Evolutionary conservation across 345 rosid species (phyloP).

Genomic region (Cardamine occulta): DNA sequence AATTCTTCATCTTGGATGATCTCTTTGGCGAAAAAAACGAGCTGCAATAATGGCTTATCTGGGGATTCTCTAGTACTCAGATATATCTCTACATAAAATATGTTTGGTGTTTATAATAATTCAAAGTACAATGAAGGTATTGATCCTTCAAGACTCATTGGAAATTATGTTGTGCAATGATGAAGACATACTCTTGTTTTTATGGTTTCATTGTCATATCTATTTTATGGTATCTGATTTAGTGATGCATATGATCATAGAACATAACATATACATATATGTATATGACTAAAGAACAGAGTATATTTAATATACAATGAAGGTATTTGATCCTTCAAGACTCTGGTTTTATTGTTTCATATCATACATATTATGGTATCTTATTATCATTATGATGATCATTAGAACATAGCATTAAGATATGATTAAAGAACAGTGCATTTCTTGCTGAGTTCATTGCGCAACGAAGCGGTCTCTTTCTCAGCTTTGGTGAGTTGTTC

Average conservation of each 20-base stretch:
- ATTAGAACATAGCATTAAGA: neutral
- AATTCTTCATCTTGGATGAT: constrained; percentile 81
- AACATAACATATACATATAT: neutral
- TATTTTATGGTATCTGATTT: constrained; percentile 16
- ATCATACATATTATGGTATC: neutral
- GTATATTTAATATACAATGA: neutral
- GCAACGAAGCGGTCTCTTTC: constrained; percentile 32
- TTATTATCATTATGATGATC: neutral
- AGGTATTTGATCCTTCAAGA: neutral
- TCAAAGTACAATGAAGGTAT: constrained; percentile 34
- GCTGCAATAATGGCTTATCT: constrained; percentile 19
- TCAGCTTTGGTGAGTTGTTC: constrained; percentile 43
- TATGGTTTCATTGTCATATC: neutral
- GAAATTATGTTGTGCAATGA: constrained; percentile 28
- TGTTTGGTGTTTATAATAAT: constrained; percentile 20
- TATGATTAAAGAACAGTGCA: constrained; percentile 26
- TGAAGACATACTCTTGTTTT: constrained; percentile 9
- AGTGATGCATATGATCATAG: constrained; percentile 8
- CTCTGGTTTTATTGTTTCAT: constrained; percentile 1
- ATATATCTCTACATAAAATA: neutral
- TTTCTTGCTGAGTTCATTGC: constrained; percentile 5
- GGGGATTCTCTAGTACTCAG: constrained; percentile 13
- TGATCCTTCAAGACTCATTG: constrained; percentile 41
- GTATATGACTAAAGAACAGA: constrained; percentile 7
- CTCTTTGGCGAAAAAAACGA: neutral